A percentile compares a stretch with the other conserved stretches of the same genome.
These are phyloP conservation scores for Solanum aculeatissimum DNA, from an alignment of 305 asterid genomes.

Conservation along the genomic window DNA sequence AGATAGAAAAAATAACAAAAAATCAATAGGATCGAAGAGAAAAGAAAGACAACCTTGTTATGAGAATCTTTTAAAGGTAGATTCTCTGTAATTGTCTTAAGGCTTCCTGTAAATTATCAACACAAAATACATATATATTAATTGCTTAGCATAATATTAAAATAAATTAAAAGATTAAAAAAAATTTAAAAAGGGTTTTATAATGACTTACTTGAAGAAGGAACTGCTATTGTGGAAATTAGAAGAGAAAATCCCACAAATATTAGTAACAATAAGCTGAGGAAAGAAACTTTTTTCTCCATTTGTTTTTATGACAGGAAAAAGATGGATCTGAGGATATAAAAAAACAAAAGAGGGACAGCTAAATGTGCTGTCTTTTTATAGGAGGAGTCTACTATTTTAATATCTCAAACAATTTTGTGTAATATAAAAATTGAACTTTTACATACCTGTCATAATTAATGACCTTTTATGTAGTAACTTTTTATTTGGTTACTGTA, in stretches of 20 bases:
- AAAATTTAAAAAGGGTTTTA: not conserved
- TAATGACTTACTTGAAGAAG: slow-evolving; percentile 28
- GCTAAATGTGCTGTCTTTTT: not conserved
- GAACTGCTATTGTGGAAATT: slow-evolving; percentile 17
- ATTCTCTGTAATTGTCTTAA: slow-evolving; percentile 8
- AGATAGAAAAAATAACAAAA: not conserved
- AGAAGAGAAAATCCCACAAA: slow-evolving; percentile 12
- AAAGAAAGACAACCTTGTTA: slow-evolving; percentile 9
- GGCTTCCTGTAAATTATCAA: slow-evolving; percentile 23
- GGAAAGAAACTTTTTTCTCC: slow-evolving; percentile 6
- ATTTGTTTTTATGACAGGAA: not conserved
- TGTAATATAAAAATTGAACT: not conserved
- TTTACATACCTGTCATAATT: not conserved
- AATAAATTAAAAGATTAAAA: not conserved
- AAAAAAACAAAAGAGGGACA: not conserved
- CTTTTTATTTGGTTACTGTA: not conserved
- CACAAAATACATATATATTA: not conserved
- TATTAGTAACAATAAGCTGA: slow-evolving; percentile 6
- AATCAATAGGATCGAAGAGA: not conserved
- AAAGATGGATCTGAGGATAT: not conserved
- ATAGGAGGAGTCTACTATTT: not conserved
- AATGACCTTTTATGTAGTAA: not conserved
- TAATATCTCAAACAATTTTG: not conserved
- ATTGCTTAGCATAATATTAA: not conserved
- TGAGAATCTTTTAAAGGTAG: not conserved